phyloP scores from a whole-genome alignment of 371 early-diverging fungal species.

The Nematocida ironsii region DNA sequence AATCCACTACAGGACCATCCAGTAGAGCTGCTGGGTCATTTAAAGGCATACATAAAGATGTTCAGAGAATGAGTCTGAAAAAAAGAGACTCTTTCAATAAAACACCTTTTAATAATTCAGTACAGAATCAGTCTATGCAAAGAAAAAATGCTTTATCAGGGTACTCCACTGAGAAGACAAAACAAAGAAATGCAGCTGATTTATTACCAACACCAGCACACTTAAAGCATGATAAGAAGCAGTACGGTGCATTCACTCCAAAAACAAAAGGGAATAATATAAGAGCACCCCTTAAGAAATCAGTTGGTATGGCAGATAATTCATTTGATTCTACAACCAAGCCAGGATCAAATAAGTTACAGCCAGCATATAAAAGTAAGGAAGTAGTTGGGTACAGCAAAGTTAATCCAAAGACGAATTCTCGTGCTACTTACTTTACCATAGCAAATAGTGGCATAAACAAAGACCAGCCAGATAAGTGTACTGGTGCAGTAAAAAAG shows the following conservation, averaged over 20 bases:
- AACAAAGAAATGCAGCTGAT: background rate
- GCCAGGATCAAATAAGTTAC: background rate
- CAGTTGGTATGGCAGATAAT: background rate
- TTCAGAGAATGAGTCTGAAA: background rate
- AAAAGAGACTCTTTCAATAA: background rate
- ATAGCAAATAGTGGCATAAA: background rate
- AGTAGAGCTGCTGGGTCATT: background rate
- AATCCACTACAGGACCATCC: background rate
- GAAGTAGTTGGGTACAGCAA: constrained; percentile 16
- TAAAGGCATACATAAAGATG: background rate
- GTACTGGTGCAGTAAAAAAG: background rate
- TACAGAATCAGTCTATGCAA: background rate
- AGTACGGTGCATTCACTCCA: background rate
- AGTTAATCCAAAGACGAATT: constrained; percentile 15
- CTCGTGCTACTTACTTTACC: constrained; percentile 16
- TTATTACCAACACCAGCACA: constrained; percentile 12
- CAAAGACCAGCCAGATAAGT: background rate
- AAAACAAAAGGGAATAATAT: background rate
- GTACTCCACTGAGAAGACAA: background rate
- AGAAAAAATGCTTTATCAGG: background rate
- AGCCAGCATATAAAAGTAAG: background rate
- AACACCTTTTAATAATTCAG: background rate
- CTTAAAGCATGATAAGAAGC: background rate
- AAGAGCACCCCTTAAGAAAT: background rate
- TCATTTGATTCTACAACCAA: background rate